Percentiles rank a stretch among this genome's conserved stretches.
These are phyloP conservation scores for Epichloe gansuensis DNA, from an alignment of 2,329 filamentous ascomycete species.

Conservation along the genomic window DNA sequence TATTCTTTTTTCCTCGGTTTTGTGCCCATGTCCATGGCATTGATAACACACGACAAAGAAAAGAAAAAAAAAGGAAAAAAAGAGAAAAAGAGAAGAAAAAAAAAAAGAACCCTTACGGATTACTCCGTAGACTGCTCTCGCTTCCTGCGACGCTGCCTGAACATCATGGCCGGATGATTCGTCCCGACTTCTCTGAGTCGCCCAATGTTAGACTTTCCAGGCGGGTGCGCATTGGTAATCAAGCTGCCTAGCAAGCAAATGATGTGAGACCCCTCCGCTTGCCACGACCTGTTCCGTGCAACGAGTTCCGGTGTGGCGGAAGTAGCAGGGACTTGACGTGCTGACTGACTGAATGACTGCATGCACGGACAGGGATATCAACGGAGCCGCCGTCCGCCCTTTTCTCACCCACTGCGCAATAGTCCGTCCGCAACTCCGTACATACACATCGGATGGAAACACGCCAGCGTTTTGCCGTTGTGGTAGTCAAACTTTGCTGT, in stretches of 20 bases:
- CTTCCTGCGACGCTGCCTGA: background rate
- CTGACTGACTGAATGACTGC: background rate
- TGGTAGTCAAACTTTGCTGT: too few relatives aligned
- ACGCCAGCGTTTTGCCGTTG: background rate
- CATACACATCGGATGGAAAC: background rate
- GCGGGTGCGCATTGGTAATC: too few relatives aligned
- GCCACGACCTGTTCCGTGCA: background rate
- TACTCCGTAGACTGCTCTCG: background rate
- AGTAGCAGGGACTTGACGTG: background rate
- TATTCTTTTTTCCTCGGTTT: background rate
- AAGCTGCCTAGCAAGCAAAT: too few relatives aligned
- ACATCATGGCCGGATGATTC: too few relatives aligned
- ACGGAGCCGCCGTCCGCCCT: background rate
- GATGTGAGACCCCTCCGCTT: too few relatives aligned
- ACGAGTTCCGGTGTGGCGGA: conserved; percentile 3
- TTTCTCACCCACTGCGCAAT: background rate
- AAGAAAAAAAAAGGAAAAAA: background rate
- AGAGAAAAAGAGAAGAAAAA: background rate
- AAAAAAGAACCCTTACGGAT: background rate
- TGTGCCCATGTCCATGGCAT: background rate
- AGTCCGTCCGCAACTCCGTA: background rate
- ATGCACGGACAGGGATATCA: conserved; percentile 1
- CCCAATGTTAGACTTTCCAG: too few relatives aligned
- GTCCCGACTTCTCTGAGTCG: too few relatives aligned
- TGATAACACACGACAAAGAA: background rate